Conservation (phyloP, 2,329 filamentous ascomycete genomes). For the Venturiaceae sp. region DNA sequence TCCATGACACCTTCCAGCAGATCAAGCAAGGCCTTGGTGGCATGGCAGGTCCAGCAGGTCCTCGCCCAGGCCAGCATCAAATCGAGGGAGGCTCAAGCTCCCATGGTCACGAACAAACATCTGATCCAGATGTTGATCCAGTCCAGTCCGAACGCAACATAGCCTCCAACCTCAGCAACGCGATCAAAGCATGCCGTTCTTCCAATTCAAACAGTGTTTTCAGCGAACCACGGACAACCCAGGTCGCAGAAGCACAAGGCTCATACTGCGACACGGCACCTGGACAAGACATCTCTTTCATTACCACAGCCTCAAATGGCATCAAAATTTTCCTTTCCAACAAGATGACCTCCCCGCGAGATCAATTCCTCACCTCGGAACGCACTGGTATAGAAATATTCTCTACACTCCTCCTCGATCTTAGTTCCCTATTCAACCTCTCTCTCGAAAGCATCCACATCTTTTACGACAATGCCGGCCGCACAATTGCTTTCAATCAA, state of each 20-base stretch:
- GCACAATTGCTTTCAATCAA: constrained; percentile 87
- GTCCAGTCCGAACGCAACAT: constrained; percentile 19
- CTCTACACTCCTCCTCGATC: constrained; percentile 56
- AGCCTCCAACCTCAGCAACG: constrained; percentile 59
- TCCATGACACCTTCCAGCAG: not conserved
- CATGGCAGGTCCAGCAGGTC: not conserved
- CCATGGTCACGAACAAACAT: not conserved
- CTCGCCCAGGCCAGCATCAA: not conserved
- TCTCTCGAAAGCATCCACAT: constrained; percentile 64
- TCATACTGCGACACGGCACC: constrained; percentile 78
- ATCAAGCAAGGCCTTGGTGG: not conserved
- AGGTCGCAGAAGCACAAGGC: constrained; percentile 45
- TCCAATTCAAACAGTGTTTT: constrained; percentile 68
- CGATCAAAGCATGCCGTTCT: constrained; percentile 67
- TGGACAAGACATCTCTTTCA: constrained; percentile 61
- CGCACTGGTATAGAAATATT: constrained; percentile 58
- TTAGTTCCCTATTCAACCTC: constrained; percentile 64
- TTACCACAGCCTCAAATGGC: constrained; percentile 59
- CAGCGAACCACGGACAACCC: constrained; percentile 44
- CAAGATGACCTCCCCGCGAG: constrained; percentile 26
- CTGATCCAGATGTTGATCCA: constrained; percentile 5
- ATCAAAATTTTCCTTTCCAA: constrained; percentile 66
- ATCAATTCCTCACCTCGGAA: constrained; percentile 32
- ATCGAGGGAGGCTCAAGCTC: not conserved
- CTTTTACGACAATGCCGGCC: constrained; percentile 71